Evolutionary conservation across 805 yeast genomes (phyloP), one percentile per base, ranked within the genome.

Genomic region (Myxozyma sirexii): DNA sequence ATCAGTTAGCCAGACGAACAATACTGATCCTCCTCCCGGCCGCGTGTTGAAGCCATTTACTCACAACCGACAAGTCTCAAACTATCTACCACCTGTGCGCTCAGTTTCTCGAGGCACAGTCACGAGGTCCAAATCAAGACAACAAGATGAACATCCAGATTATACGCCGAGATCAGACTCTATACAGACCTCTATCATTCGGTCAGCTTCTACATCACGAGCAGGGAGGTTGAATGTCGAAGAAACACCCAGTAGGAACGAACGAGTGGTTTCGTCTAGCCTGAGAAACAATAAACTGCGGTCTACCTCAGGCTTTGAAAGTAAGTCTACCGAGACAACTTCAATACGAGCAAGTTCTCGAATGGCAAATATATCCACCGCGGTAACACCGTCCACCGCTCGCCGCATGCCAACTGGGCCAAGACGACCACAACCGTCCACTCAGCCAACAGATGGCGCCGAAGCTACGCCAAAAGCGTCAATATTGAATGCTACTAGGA

Each of bases 61-160:
- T n/a, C 51, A 45, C 24, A 54, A 54, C 45, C 49, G 51, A 29
- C 49, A 26, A 15, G 43, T 37, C 5, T 21, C 52, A n/a, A 38
- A 44, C n/a, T 29, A n/a, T 23, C 13, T 43, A 13, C 39, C 56
- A 37, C 7, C 42, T 8, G 24, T 12, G 17, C 42, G n/a, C 17
- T 26, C 43, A 13, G 17, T 17, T 8, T 43, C 44, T 19, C 24
- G 27, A 5, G 44, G 57, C 15, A 43, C 57, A 3, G 42, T 47
- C n/a, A 54, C 58, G 35, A 54, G 53, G 17, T 38, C 58, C 13
- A 54, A 47, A 10, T 39, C 53, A 8, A 46, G 42, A n/a, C 10
- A 8, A 19, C 43, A 38, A 10, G 26, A 3, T n/a, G 57, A 54
- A 19, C 26, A 12, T 38, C 8, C 42, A 2, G 17, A 19, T 3